A percentile compares a stretch with the other conserved stretches of the same genome.
Evolutionary conservation across 2,329 filamentous ascomycete genomes (phyloP).

Genomic region (Juglanconis juglandina): DNA sequence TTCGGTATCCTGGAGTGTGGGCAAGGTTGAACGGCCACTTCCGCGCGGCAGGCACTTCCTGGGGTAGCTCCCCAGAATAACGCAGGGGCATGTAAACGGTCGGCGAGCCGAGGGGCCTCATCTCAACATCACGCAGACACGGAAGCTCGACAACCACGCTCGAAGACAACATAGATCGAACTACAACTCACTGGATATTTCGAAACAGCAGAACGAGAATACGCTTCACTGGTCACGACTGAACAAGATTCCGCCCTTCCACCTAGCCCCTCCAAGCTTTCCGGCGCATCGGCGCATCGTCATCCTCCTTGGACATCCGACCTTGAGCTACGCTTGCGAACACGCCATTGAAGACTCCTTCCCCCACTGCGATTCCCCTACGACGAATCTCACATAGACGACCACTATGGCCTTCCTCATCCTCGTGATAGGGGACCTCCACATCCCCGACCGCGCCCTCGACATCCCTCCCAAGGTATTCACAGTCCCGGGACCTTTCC

Average conservation of each 20-base stretch:
- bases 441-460: conserved; percentile 87
- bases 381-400: neutral
- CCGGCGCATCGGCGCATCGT: conserved; percentile 2
- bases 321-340: neutral
- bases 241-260: neutral
- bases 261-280: neutral
- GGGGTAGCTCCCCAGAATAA: no score
- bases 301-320: neutral
- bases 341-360: neutral
- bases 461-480: conserved; percentile 85
- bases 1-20: no score
- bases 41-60: no score
- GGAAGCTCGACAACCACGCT: neutral
- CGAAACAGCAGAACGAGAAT: neutral
- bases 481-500: conserved; percentile 11
- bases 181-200: neutral
- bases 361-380: neutral
- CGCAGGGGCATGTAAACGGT: no score
- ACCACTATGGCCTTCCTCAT: conserved; percentile 80
- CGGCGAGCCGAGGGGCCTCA: no score
- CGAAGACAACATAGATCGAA: neutral
- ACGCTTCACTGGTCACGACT: neutral
- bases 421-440: conserved; percentile 86
- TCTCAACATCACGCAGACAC: no score
- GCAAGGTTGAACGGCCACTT: neutral